Base-by-base conservation (phyloP, 1,139 yeast genomes). In the Hyphopichia wangnamkhiaoensis region DNA sequence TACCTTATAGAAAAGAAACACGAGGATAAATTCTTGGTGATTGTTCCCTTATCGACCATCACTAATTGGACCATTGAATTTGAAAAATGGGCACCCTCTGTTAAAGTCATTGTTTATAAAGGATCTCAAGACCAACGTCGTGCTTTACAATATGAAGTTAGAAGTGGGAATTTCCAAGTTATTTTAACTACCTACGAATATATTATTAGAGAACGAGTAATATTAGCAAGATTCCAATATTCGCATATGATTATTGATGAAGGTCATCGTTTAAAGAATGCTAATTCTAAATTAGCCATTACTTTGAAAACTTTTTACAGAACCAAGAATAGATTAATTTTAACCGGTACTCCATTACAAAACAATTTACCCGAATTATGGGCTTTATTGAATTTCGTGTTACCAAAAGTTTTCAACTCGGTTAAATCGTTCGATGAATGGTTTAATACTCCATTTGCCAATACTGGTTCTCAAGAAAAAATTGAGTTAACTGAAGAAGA, bases 401-500 rank as follows among this genome's bases (percentile, higher is more conserved):
- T 85, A 40, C 93, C 94, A 12, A 84, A 84, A 54, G 83, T 85
- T 61, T 85, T 85, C 72, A 84, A 85, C 54, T 84, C 93, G 15
- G 93, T 84, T 4, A 84, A 85, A 55, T 81, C 90, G n/a, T 85
- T 85, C 58, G 94, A 85, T 56, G 94, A 85, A 58, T 85, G 94
- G 94, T 85, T 85, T 56, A 85, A 85, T 54, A 84, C 93, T 0
- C 94, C 94, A 6, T 85, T 85, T 61, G 89, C 90, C 1, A 84
- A 82, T 49, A 82, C 93, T 30, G 93, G 94, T 44, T 80, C 83
- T 25, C 93, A 84, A 59, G 93, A 85, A 53, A 84, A 84, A 62
- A 80, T 85, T 20, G 93, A 82, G 46, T 67, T 85, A 37, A 80
- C 86, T 13, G 93, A 93, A 76, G 98, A 93, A 82, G 98, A 93